Evolutionary conservation across 352 stramenopile species (phyloP).

Genomic region (Globisporangium cystogenes): DNA sequence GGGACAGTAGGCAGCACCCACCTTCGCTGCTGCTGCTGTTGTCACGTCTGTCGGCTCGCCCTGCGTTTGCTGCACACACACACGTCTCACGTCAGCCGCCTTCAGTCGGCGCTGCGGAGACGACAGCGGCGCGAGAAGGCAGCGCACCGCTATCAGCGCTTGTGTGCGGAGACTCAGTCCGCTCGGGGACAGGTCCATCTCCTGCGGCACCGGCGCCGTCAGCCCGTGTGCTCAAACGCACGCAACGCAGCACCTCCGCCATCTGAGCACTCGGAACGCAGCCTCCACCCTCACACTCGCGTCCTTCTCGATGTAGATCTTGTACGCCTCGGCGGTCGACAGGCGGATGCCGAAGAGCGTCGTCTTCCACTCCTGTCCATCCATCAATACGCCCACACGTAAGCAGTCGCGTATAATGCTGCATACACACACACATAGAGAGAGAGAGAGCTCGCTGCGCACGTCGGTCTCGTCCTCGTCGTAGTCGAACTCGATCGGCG

Average conservation of each 20-base stretch:
- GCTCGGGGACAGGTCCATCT: slow-evolving; percentile 4
- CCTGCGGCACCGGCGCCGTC: background rate
- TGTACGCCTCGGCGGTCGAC: slow-evolving; percentile 65
- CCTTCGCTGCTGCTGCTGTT: background rate
- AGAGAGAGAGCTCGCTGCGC: background rate
- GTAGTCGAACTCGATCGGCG: slow-evolving; percentile 45
- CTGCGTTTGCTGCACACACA: background rate
- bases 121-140: background rate
- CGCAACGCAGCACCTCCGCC: background rate
- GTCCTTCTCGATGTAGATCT: slow-evolving; percentile 84
- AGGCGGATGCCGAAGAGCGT: slow-evolving; percentile 59
- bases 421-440: background rate
- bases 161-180: slow-evolving; percentile 13
- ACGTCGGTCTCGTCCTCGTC: slow-evolving; percentile 42
- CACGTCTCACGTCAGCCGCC: background rate
- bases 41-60: background rate
- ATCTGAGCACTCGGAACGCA: background rate
- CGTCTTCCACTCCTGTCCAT: slow-evolving; percentile 29
- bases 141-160: slow-evolving; percentile 9
- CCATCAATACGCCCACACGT: background rate
- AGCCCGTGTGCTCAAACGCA: background rate
- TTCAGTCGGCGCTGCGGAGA: too few species aligned
- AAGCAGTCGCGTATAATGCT: too few species aligned
- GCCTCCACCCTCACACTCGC: slow-evolving; percentile 28
- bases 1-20: background rate